A percentile compares a stretch with the other conserved stretches of the same genome.
phyloP scores from a whole-genome alignment of 179 eudicot genomes.

The Spergularia azorica region DNA sequence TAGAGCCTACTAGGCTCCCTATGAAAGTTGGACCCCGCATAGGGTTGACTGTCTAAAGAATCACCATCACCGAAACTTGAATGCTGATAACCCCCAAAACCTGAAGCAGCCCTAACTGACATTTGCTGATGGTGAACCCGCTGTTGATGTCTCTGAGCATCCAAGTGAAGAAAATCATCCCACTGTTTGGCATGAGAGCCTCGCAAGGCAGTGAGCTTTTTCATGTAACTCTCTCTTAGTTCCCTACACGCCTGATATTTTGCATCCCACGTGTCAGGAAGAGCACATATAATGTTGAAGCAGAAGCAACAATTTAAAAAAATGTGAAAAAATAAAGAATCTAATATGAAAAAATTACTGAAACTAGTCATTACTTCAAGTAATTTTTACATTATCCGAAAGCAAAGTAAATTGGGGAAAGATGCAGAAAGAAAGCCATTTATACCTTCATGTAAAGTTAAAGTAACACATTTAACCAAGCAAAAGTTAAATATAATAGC shows the following conservation, averaged over 20 bases:
- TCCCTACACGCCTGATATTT: slow-evolving; percentile 60
- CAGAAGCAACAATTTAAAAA: not conserved
- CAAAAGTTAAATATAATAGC: not conserved
- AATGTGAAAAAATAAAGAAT: not conserved
- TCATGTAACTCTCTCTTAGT: slow-evolving; percentile 59
- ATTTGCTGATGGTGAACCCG: slow-evolving; percentile 48
- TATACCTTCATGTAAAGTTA: not conserved
- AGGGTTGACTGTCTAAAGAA: slow-evolving; percentile 48
- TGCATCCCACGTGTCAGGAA: slow-evolving; percentile 13
- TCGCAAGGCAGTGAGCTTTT: slow-evolving; percentile 50
- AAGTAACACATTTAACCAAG: not conserved
- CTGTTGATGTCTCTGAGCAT: slow-evolving; percentile 67
- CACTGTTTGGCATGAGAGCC: slow-evolving; percentile 72
- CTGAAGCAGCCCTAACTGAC: slow-evolving; percentile 37
- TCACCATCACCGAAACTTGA: slow-evolving; percentile 57
- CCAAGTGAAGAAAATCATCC: slow-evolving; percentile 81
- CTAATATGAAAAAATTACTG: not conserved
- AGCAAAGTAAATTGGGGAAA: not conserved
- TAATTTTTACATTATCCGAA: not conserved
- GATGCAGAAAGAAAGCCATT: slow-evolving; percentile 7
- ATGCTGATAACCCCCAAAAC: slow-evolving; percentile 66
- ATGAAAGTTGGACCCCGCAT: slow-evolving; percentile 46
- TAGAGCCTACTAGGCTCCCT: slow-evolving; percentile 70
- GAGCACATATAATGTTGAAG: not conserved
- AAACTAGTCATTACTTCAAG: not conserved